A percentile compares a stretch with the other conserved stretches of the same genome.
These are phyloP conservation scores for Vitis amurensis DNA, from an alignment of 164 flowering plant genomes.

Conservation along the genomic window DNA sequence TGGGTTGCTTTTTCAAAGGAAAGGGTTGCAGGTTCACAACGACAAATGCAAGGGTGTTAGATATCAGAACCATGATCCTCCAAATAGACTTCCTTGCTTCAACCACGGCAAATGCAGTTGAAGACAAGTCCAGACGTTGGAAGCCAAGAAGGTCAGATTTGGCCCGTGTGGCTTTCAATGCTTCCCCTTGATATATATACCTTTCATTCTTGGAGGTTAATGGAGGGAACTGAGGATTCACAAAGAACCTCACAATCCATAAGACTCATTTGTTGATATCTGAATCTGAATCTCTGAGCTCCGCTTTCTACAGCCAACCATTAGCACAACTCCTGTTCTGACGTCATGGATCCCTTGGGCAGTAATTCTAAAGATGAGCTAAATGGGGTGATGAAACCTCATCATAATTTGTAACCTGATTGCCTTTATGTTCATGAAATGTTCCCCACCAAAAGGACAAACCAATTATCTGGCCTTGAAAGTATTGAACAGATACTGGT, in stretches of 20 bases:
- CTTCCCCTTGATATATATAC: constrained; percentile 37
- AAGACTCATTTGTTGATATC: constrained; percentile 10
- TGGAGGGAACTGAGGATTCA: constrained; percentile 53
- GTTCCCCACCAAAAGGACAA: constrained; percentile 26
- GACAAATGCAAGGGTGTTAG: constrained; percentile 57
- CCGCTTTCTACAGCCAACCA: constrained; percentile 60
- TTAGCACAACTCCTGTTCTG: constrained; percentile 55
- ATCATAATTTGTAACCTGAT: constrained; percentile 28
- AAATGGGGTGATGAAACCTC: constrained; percentile 5
- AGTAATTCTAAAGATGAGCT: constrained; percentile 32
- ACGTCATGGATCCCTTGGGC: constrained; percentile 72
- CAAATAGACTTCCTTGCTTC: constrained; percentile 27
- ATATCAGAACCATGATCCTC: constrained; percentile 56
- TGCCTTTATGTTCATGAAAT: constrained; percentile 26
- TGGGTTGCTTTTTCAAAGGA: constrained; percentile 48
- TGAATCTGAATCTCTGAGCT: constrained; percentile 8
- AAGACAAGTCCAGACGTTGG: constrained; percentile 30
- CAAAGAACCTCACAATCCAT: constrained; percentile 55
- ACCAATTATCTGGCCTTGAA: not conserved
- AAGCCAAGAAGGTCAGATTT: constrained; percentile 55
- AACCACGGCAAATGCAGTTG: constrained; percentile 13
- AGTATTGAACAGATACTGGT: constrained; percentile 23
- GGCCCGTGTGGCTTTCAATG: constrained; percentile 47
- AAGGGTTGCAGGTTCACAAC: constrained; percentile 49
- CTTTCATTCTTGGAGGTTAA: constrained; percentile 21